Evolutionary conservation across 176 grass and related monocot species (phyloP).

Genomic region (Saccharum officinarum): DNA sequence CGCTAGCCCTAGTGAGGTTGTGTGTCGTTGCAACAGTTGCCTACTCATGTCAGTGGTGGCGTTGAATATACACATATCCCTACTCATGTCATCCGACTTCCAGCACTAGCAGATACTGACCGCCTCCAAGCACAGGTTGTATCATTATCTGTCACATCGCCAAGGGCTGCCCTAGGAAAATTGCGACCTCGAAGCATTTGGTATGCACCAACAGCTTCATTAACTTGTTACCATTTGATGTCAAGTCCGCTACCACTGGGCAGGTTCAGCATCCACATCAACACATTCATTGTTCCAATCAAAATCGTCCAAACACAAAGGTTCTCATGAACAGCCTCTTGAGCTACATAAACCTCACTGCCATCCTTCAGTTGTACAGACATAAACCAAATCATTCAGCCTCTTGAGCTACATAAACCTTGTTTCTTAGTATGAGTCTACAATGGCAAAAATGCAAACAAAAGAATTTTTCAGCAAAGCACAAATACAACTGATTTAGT

Average conservation of each 20-base stretch:
- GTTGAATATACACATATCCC: too few species aligned
- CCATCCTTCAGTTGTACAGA: background rate
- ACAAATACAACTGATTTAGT: too few species aligned
- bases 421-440: too few species aligned
- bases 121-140: background rate
- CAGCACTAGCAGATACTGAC: background rate
- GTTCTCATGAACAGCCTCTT: too few species aligned
- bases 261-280: background rate
- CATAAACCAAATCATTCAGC: background rate
- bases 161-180: background rate
- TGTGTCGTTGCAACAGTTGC: background rate
- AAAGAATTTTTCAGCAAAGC: background rate
- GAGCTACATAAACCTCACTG: too few species aligned
- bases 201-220: background rate
- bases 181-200: background rate
- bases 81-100: background rate
- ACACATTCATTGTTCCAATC: conserved; percentile 10
- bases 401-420: background rate
- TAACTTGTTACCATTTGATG: background rate
- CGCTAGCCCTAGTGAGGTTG: background rate
- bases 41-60: background rate
- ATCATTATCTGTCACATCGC: background rate
- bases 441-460: background rate
- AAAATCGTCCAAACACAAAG: background rate
- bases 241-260: background rate